Conservation (phyloP, 208 protist species). For the Vickermania ingenoplastis region DNA sequence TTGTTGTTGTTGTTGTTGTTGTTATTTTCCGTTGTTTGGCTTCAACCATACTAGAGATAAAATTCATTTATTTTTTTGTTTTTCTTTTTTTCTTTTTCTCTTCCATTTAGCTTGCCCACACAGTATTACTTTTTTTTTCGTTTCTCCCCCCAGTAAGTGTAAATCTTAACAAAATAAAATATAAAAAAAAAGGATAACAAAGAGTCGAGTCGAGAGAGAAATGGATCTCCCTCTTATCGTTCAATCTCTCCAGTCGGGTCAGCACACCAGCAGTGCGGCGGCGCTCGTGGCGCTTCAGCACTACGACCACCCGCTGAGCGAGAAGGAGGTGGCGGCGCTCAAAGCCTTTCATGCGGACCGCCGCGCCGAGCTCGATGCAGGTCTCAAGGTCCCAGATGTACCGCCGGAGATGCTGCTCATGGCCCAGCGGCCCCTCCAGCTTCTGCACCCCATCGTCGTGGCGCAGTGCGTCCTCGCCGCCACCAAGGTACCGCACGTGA, state of each 20-base stretch:
- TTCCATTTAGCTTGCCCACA: too few species aligned
- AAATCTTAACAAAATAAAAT: too few species aligned
- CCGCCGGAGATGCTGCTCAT: constrained; percentile 37
- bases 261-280: constrained; percentile 11
- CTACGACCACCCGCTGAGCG: constrained; percentile 66
- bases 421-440: constrained; percentile 30
- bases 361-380: constrained; percentile 51
- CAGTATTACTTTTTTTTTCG: too few species aligned
- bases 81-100: too few species aligned
- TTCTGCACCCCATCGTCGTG: constrained; percentile 54
- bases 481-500: constrained; percentile 41
- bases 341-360: constrained; percentile 26
- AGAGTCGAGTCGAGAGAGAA: too few species aligned
- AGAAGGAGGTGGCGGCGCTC: constrained; percentile 54
- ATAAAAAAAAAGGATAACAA: too few species aligned
- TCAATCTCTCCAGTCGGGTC: constrained; percentile 28
- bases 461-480: constrained; percentile 57
- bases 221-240: constrained; percentile 62
- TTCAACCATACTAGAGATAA: constrained; percentile 2
- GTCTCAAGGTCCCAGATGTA: constrained; percentile 31
- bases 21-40: too few species aligned
- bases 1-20: too few species aligned
- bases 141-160: too few species aligned
- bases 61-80: constrained; percentile 17
- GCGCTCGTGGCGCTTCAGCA: constrained; percentile 50